phyloP scores from a whole-genome alignment of 768 basidiomycete genomes.

The Russula sp. region DNA sequence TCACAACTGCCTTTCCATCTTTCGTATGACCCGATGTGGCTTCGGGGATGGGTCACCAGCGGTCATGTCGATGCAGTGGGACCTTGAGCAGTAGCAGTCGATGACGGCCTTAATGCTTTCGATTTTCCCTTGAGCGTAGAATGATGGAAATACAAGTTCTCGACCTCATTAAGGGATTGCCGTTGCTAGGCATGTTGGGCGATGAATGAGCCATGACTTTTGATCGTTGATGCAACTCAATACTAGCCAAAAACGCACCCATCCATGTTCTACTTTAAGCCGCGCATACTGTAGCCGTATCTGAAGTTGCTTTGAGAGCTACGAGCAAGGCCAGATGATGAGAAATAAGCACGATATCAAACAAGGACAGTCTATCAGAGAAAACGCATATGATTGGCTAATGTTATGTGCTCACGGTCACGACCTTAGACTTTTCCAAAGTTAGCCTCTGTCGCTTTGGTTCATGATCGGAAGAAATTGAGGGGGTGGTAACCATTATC shows the following conservation, averaged over 20 bases:
- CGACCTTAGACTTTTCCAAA: constrained; percentile 54
- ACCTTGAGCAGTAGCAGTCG: constrained; percentile 31
- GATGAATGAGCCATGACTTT: constrained; percentile 1
- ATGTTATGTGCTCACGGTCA: constrained; percentile 44
- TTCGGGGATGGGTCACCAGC: background rate
- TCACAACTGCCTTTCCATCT: background rate
- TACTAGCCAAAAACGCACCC: constrained; percentile 49
- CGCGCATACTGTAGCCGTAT: constrained; percentile 71
- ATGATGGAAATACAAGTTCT: constrained; percentile 75
- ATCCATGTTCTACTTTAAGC: constrained; percentile 74
- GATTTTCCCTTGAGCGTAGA: constrained; percentile 44
- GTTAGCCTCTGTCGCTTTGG: constrained; percentile 46
- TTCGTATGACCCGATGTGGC: background rate
- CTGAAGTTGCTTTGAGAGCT: constrained; percentile 71
- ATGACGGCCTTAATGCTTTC: constrained; percentile 33
- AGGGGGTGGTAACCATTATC: constrained; percentile 23
- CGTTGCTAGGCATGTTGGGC: constrained; percentile 50
- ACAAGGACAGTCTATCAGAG: background rate
- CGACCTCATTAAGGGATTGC: constrained; percentile 74
- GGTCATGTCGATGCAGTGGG: background rate
- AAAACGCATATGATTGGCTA: background rate
- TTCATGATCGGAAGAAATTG: constrained; percentile 15
- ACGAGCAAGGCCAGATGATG: constrained; percentile 3
- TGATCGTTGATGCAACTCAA: background rate
- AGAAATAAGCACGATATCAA: background rate